Conservation (phyloP, 228 moss, liverwort and hornwort genomes). For the Sphagnum fallax region DNA sequence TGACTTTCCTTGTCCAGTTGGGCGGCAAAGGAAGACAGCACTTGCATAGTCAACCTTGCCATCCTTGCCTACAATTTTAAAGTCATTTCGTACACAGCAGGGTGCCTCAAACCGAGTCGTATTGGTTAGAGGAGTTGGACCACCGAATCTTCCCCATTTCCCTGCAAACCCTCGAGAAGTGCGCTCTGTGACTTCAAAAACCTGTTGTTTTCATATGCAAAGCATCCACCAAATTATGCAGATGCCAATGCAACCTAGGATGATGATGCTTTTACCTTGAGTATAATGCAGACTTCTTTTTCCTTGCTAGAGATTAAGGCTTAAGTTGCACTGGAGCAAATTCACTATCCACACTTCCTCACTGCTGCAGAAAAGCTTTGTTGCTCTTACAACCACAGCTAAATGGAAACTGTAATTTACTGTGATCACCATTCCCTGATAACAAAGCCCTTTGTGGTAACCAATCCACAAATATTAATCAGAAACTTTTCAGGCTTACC, state of each 20-base stretch:
- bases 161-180: conserved; percentile 65
- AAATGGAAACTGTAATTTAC: no score
- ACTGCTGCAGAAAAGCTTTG: no score
- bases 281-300: no score
- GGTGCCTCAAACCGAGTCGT: conserved; percentile 64
- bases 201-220: conserved; percentile 9
- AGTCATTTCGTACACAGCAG: conserved; percentile 50
- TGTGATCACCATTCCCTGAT: no score
- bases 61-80: conserved; percentile 15
- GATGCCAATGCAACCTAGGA: not conserved
- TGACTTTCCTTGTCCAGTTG: conserved; percentile 75
- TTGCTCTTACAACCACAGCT: no score
- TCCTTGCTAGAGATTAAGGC: no score
- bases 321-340: no score
- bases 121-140: conserved; percentile 6
- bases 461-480: no score
- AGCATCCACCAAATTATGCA: not conserved
- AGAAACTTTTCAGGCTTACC: conserved; percentile 9
- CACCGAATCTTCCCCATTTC: conserved; percentile 35
- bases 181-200: conserved; percentile 65
- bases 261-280: no score
- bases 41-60: conserved; percentile 20
- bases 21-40: conserved; percentile 53
- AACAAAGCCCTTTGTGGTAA: no score
- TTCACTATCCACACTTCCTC: no score